These are phyloP conservation scores for Millerozyma miso DNA, from an alignment of 805 yeast genomes.

Conservation along the genomic window DNA sequence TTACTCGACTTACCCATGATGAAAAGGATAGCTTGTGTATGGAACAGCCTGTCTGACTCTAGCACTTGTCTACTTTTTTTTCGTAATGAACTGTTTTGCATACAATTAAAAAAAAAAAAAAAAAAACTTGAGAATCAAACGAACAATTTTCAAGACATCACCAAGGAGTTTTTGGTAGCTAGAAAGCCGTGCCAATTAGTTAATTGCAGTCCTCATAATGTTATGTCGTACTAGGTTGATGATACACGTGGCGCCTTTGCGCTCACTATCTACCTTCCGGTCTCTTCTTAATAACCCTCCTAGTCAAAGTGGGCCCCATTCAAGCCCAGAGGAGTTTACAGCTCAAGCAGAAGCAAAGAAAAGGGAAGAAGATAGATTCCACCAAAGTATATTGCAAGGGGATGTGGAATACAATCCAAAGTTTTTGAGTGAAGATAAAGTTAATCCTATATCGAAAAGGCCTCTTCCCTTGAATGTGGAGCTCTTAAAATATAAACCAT, in stretches of 20 bases:
- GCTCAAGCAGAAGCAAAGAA: conserved; percentile 21
- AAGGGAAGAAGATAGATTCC: conserved; percentile 23
- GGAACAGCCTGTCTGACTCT: background rate
- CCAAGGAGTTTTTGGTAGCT: background rate
- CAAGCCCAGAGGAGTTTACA: conserved; percentile 31
- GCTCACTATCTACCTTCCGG: conserved; percentile 4
- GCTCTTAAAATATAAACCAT: conserved; percentile 75
- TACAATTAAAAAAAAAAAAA: conserved; percentile 4
- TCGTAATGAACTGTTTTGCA: background rate
- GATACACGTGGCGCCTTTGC: conserved; percentile 1
- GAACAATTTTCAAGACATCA: conserved; percentile 1
- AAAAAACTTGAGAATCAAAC: conserved; percentile 1
- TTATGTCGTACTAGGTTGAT: conserved; percentile 3
- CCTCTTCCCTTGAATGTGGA: conserved; percentile 86
- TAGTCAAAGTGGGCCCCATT: conserved; percentile 9
- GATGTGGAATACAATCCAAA: conserved; percentile 29
- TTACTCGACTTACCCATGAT: conserved; percentile 91
- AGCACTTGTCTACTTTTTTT: background rate
- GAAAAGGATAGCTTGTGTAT: too few relatives aligned
- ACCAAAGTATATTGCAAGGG: conserved; percentile 22
- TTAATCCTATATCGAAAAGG: conserved; percentile 21
- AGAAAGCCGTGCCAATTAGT: background rate
- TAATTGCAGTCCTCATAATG: background rate
- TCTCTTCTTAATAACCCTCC: conserved; percentile 1
- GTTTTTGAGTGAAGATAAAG: conserved; percentile 17